Conservation (phyloP, 306 rosid species). For the Prunus armeniaca region DNA sequence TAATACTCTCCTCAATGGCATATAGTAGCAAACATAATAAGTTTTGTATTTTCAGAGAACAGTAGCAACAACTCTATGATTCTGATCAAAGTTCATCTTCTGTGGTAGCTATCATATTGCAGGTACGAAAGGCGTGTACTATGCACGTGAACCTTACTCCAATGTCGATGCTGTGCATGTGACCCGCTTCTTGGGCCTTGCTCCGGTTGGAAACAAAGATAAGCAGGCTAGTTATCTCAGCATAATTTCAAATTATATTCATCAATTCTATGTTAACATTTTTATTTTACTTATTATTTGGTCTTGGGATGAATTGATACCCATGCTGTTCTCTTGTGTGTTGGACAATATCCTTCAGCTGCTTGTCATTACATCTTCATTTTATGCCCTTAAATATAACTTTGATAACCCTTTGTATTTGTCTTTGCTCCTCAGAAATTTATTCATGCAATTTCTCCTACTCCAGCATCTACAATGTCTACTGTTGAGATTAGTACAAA, state of each 20-base stretch:
- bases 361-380: not conserved
- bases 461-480: slow-evolving; percentile 85
- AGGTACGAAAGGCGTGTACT: slow-evolving; percentile 78
- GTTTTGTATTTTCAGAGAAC: not conserved
- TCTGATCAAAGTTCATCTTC: slow-evolving; percentile 28
- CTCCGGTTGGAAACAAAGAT: slow-evolving; percentile 86
- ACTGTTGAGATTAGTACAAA: slow-evolving; percentile 68
- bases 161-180: slow-evolving; percentile 82
- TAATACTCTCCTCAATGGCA: not conserved
- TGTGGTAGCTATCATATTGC: slow-evolving; percentile 85
- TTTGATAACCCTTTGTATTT: slow-evolving; percentile 23
- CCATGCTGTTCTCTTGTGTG: not conserved
- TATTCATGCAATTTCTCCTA: slow-evolving; percentile 94
- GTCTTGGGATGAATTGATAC: not conserved
- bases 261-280: not conserved
- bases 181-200: slow-evolving; percentile 96
- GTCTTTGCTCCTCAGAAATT: slow-evolving; percentile 67
- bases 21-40: not conserved
- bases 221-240: slow-evolving; percentile 60
- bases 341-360: not conserved
- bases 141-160: slow-evolving; percentile 87
- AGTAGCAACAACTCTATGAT: not conserved
- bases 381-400: slow-evolving; percentile 16
- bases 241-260: not conserved
- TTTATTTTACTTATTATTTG: not conserved